Conservation (phyloP, 2,329 filamentous ascomycete genomes). For the Colletotrichum theobromicola region DNA sequence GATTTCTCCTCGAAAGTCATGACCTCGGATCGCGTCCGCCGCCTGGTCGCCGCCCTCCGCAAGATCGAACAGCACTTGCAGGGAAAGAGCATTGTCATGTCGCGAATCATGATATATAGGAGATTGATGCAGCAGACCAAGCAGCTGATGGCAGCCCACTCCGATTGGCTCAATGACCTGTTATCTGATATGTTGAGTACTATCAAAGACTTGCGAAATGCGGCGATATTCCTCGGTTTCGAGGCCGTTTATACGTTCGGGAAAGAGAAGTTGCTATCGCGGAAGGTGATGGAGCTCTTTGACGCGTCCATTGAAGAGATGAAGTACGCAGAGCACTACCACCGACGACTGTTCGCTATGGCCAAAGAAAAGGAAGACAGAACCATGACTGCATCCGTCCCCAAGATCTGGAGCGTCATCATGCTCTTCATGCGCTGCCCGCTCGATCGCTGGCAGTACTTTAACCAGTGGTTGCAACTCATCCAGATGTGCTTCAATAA, state of each 20-base stretch:
- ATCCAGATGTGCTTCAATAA: conserved; percentile 87
- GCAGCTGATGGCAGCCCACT: conserved; percentile 71
- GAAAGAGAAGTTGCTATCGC: conserved; percentile 70
- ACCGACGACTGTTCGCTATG: conserved; percentile 71
- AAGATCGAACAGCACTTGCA: conserved; percentile 74
- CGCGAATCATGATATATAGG: conserved; percentile 79
- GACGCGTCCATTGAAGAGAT: conserved; percentile 62
- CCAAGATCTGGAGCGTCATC: conserved; percentile 87
- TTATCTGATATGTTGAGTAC: conserved; percentile 82
- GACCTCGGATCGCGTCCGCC: conserved; percentile 72
- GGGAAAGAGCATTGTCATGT: conserved; percentile 81
- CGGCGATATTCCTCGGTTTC: conserved; percentile 76
- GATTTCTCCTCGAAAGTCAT: conserved; percentile 79
- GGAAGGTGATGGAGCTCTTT: conserved; percentile 69
- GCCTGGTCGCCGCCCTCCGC: conserved; percentile 73
- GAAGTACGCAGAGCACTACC: conserved; percentile 73
- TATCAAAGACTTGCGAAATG: conserved; percentile 75
- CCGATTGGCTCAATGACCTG: conserved; percentile 82
- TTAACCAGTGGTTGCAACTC: conserved; percentile 76
- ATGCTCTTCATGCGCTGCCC: conserved; percentile 76
- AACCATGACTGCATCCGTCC: conserved; percentile 62
- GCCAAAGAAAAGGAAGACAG: conserved; percentile 66
- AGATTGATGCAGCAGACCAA: conserved; percentile 76
- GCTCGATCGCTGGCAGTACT: conserved; percentile 73
- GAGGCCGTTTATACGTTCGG: conserved; percentile 74